phyloP scores from a whole-genome alignment of 805 yeast genomes.

The Saccharomycopsis sp. region DNA sequence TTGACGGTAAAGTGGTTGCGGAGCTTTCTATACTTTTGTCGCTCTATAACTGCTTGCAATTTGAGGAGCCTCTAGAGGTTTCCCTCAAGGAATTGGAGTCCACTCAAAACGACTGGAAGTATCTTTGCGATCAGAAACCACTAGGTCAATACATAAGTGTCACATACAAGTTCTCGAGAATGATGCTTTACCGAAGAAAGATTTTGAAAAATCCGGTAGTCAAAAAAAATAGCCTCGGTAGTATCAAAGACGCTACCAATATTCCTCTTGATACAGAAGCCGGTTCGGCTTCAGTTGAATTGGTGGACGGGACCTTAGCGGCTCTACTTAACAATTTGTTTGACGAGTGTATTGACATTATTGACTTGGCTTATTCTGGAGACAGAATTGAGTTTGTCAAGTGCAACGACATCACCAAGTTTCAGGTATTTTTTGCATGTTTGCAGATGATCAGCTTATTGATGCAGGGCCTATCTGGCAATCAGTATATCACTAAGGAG shows the following conservation, averaged over 20 bases:
- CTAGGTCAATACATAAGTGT: background rate
- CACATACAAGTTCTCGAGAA: background rate
- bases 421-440: background rate
- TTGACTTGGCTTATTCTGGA: background rate
- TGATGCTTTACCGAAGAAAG: background rate
- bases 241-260: background rate
- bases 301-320: too few relatives aligned
- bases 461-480: background rate
- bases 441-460: background rate
- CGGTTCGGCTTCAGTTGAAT: background rate
- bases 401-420: background rate
- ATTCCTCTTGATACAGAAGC: too few relatives aligned
- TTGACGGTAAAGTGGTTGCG: slow-evolving; percentile 78
- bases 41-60: background rate
- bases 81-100: background rate
- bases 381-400: background rate
- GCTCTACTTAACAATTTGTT: background rate
- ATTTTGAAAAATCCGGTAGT: background rate
- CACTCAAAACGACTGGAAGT: slow-evolving; percentile 5
- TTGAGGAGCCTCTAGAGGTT: background rate
- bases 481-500: background rate
- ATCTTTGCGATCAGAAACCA: background rate
- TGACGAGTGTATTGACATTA: slow-evolving; percentile 1
- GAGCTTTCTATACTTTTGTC: slow-evolving; percentile 41
- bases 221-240: background rate